A percentile compares a stretch with the other conserved stretches of the same genome.
These are phyloP conservation scores for Haematococcus sp. DNA, from an alignment of 139 green algal genomes.

Conservation along the genomic window DNA sequence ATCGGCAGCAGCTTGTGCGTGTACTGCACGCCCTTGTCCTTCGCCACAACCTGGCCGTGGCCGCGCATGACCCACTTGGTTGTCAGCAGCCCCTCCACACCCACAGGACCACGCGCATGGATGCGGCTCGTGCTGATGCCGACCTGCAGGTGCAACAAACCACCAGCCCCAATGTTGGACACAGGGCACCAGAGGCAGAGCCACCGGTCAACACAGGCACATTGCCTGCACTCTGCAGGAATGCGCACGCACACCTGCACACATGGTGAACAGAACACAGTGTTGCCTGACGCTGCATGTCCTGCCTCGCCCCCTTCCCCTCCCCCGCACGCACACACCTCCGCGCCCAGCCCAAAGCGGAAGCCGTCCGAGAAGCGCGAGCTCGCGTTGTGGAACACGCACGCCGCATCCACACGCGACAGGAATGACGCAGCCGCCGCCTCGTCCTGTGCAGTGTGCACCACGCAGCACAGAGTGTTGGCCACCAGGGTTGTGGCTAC, in stretches of 20 bases:
- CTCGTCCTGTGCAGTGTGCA: too few relatives aligned
- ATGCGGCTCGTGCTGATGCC: conserved; percentile 97
- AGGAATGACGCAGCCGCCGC: conserved; percentile 83
- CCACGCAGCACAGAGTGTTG: too few relatives aligned
- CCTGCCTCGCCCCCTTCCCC: too few relatives aligned
- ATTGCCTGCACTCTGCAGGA: too few relatives aligned
- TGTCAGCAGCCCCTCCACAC: conserved; percentile 97
- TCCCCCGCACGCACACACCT: conserved; percentile 71
- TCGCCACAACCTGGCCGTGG: conserved; percentile 81
- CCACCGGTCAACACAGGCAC: too few relatives aligned
- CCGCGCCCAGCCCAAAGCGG: conserved; percentile 90
- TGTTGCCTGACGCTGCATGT: too few relatives aligned
- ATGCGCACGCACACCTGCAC: background rate
- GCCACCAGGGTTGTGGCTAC: too few relatives aligned
- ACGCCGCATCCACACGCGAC: conserved; percentile 85
- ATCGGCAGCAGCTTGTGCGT: conserved; percentile 70
- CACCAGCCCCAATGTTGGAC: background rate
- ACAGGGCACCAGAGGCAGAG: too few relatives aligned
- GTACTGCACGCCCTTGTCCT: conserved; percentile 90
- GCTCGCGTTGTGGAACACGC: conserved; percentile 93
- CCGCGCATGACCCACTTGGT: conserved; percentile 89
- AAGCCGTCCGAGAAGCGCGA: conserved; percentile 97
- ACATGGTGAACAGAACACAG: too few relatives aligned
- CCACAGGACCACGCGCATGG: conserved; percentile 95
- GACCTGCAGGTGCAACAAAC: conserved; percentile 72